phyloP scores from a whole-genome alignment of 805 yeast genomes.

The Jamesozyma piceae region DNA sequence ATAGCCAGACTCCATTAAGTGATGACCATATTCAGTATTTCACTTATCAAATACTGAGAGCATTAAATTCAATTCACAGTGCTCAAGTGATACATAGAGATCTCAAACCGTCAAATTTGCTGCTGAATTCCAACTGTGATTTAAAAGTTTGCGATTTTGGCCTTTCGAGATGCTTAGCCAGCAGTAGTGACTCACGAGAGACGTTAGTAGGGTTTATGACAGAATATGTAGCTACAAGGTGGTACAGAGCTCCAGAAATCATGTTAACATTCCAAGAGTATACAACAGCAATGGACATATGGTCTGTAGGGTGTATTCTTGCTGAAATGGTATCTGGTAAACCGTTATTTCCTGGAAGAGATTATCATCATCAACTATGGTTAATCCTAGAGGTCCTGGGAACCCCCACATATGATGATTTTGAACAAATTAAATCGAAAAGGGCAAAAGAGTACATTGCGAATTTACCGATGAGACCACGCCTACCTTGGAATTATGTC shows the following conservation, averaged over 20 bases:
- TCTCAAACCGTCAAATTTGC: conserved; percentile 62
- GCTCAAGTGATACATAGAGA: conserved; percentile 71
- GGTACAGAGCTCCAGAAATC: conserved; percentile 81
- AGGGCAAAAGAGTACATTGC: conserved; percentile 71
- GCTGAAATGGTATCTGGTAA: conserved; percentile 56
- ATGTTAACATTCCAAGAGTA: conserved; percentile 68
- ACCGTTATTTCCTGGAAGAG: conserved; percentile 70
- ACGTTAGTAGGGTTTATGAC: conserved; percentile 50
- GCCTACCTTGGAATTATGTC: conserved; percentile 36
- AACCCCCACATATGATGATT: conserved; percentile 65
- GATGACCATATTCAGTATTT: conserved; percentile 67
- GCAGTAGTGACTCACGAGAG: conserved; percentile 34
- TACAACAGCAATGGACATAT: conserved; percentile 66
- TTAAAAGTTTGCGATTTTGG: conserved; percentile 76
- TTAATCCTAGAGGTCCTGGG: conserved; percentile 63
- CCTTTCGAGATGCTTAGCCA: conserved; percentile 47
- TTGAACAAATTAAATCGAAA: conserved; percentile 60
- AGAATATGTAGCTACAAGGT: conserved; percentile 75
- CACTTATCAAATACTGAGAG: conserved; percentile 60
- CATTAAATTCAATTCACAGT: conserved; percentile 60
- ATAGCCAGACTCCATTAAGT: conserved; percentile 32
- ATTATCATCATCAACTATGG: conserved; percentile 58
- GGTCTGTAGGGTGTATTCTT: conserved; percentile 74
- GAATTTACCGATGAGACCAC: conserved; percentile 53
- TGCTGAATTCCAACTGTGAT: conserved; percentile 63